Evolutionary conservation across 164 flowering plant genomes (phyloP).

Genomic region (Tetrastigma voinierianum): DNA sequence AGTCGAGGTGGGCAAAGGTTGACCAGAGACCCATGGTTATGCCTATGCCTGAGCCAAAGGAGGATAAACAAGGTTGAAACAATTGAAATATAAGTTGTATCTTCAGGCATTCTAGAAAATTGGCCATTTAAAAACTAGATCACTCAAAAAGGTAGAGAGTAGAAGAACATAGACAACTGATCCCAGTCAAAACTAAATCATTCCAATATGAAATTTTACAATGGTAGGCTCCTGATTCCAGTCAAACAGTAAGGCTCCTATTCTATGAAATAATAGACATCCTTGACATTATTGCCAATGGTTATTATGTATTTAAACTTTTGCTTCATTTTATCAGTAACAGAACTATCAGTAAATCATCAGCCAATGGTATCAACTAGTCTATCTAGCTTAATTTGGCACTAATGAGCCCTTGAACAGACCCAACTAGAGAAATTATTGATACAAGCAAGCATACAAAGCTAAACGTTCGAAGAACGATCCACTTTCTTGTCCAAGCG

Average conservation of each 20-base stretch:
- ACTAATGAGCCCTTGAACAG: constrained; percentile 37
- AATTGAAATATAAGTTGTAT: too few species aligned
- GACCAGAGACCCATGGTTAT: too few species aligned
- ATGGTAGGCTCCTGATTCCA: neutral
- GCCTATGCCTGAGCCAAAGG: too few species aligned
- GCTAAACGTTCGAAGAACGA: constrained; percentile 20
- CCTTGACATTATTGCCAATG: neutral
- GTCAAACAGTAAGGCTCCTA: neutral
- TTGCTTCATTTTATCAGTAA: neutral
- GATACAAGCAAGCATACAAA: constrained; percentile 29
- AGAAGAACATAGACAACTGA: too few species aligned
- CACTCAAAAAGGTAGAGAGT: too few species aligned
- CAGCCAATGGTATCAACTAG: neutral
- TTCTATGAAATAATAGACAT: neutral
- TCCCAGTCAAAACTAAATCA: too few species aligned
- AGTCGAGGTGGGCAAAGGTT: too few species aligned
- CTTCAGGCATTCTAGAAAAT: too few species aligned
- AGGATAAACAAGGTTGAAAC: too few species aligned
- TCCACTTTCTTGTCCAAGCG: constrained; percentile 25
- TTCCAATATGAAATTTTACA: too few species aligned
- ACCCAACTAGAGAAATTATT: constrained; percentile 28
- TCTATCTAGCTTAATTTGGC: constrained; percentile 26
- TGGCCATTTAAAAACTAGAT: too few species aligned
- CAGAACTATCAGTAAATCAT: neutral
- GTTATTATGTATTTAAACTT: neutral